These are phyloP conservation scores for Prunus armeniaca DNA, from an alignment of 306 rosid species.

Conservation along the genomic window DNA sequence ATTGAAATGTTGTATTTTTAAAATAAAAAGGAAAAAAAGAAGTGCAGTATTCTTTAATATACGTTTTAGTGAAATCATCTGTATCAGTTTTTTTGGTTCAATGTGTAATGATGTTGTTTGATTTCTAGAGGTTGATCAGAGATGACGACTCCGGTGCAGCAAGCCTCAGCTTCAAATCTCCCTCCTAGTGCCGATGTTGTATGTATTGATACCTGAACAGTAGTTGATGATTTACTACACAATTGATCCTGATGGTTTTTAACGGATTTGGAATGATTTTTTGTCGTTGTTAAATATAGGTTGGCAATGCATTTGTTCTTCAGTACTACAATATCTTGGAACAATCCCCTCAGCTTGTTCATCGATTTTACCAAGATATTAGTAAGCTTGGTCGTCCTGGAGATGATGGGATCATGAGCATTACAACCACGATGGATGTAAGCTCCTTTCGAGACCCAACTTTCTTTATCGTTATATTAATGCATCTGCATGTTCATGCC, in stretches of 20 bases:
- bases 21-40: neutral
- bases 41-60: too few species aligned
- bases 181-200: conserved; percentile 66
- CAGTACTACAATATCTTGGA: conserved; percentile 83
- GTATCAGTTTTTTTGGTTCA: neutral
- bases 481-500: neutral
- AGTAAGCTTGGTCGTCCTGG: conserved; percentile 84
- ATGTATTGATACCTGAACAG: conserved; percentile 22
- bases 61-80: neutral
- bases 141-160: conserved; percentile 69
- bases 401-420: conserved; percentile 56
- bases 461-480: neutral
- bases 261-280: conserved; percentile 9
- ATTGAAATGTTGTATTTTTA: neutral
- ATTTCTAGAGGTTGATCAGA: conserved; percentile 21
- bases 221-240: neutral
- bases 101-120: conserved; percentile 14
- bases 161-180: conserved; percentile 23
- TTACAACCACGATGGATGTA: conserved; percentile 75
- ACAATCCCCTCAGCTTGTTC: conserved; percentile 74
- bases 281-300: conserved; percentile 36
- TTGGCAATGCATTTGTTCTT: conserved; percentile 84
- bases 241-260: neutral
- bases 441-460: conserved; percentile 23
- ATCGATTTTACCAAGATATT: conserved; percentile 75